Conservation (phyloP, 1,284 basidiomycete species). For the Rhodotorula sp. region DNA sequence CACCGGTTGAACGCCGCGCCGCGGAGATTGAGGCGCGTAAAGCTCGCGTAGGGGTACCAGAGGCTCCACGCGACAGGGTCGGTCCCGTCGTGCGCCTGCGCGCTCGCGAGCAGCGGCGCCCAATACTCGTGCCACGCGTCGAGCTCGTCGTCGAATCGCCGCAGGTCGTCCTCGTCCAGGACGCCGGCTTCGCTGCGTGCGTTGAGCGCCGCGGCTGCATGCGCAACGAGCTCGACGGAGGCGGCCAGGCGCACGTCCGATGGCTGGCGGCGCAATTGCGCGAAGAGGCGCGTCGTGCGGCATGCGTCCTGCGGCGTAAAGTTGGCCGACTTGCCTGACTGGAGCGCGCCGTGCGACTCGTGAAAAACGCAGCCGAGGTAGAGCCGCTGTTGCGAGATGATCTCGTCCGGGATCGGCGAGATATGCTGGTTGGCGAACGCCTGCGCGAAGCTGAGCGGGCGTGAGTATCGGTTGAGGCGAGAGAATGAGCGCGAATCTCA, state of each 20-base stretch:
- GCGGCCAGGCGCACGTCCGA: constrained; percentile 40
- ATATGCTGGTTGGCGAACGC: constrained; percentile 36
- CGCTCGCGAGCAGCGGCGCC: constrained; percentile 24
- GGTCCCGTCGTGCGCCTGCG: background rate
- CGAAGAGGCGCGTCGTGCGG: constrained; percentile 37
- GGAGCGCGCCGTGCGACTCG: constrained; percentile 41
- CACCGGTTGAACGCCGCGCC: constrained; percentile 40
- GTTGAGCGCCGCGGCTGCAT: constrained; percentile 20
- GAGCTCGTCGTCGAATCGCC: constrained; percentile 32
- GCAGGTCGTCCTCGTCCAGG: constrained; percentile 26
- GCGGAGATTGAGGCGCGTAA: constrained; percentile 32
- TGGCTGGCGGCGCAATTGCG: constrained; percentile 22
- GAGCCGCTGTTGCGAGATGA: constrained; percentile 35
- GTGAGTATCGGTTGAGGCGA: too few species aligned
- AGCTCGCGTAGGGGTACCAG: constrained; percentile 36
- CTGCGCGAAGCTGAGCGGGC: constrained; percentile 25
- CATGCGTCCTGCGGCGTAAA: constrained; percentile 33
- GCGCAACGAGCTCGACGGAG: constrained; percentile 38
- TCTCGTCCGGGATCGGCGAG: constrained; percentile 23
- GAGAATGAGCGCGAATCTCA: too few species aligned
- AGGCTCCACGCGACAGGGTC: constrained; percentile 32
- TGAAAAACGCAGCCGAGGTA: constrained; percentile 40
- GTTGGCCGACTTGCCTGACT: constrained; percentile 37
- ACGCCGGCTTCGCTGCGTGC: constrained; percentile 26
- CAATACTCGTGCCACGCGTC: constrained; percentile 37